These are phyloP conservation scores for Penicillium malachiteum DNA, from an alignment of 495 filamentous ascomycete species.

Conservation along the genomic window DNA sequence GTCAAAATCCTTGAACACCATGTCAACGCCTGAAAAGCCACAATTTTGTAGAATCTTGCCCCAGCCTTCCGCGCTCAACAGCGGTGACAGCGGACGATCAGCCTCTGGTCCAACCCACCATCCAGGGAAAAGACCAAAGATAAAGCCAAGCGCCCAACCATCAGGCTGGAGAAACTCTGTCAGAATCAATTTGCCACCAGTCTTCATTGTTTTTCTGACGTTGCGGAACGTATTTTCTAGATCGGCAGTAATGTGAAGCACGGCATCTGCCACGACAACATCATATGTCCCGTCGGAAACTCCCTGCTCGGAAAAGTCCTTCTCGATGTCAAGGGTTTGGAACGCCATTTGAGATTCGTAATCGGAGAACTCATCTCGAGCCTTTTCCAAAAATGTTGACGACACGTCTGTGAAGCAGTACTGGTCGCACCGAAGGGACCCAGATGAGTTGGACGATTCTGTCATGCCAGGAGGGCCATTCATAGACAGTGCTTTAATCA, in stretches of 20 bases:
- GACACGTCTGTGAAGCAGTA: background rate
- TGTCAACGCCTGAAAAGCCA: slow-evolving; percentile 50
- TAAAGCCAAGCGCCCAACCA: slow-evolving; percentile 18
- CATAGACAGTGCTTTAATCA: too few species aligned
- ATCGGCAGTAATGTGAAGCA: background rate
- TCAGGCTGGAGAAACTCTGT: slow-evolving; percentile 39
- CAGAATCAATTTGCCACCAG: slow-evolving; percentile 25
- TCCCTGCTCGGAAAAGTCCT: background rate
- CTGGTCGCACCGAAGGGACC: too few species aligned
- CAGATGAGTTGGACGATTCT: too few species aligned
- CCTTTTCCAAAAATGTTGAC: background rate
- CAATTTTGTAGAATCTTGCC: slow-evolving; percentile 28
- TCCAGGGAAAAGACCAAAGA: slow-evolving; percentile 19
- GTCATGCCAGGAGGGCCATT: too few species aligned
- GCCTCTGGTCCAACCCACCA: slow-evolving; percentile 27
- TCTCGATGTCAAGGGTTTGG: slow-evolving; percentile 26
- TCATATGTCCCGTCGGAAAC: background rate
- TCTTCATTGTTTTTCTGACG: background rate
- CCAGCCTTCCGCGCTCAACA: slow-evolving; percentile 31
- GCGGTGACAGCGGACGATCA: slow-evolving; percentile 9
- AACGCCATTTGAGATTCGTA: slow-evolving; percentile 35
- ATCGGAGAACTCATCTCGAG: background rate
- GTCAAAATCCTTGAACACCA: slow-evolving; percentile 1
- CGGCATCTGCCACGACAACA: background rate
- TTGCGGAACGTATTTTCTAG: background rate